phyloP scores from a whole-genome alignment of 257 asterid species.

The Solanum paucissectum region DNA sequence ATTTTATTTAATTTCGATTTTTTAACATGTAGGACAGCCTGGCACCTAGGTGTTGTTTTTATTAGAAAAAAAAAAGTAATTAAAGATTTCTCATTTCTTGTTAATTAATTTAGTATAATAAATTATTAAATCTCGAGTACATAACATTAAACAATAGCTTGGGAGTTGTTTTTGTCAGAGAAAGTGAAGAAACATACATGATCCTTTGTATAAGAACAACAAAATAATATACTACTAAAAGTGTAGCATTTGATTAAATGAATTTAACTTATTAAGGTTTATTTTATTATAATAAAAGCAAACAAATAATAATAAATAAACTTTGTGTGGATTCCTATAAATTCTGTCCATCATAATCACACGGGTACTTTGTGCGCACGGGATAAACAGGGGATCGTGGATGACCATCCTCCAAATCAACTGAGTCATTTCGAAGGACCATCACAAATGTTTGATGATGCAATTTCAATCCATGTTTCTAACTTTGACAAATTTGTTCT shows the following conservation, averaged over 20 bases:
- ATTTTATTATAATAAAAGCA: background rate
- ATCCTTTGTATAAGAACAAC: background rate
- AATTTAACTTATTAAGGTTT: background rate
- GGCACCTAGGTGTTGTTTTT: background rate
- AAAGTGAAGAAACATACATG: background rate
- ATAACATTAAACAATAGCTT: background rate
- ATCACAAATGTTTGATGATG: background rate
- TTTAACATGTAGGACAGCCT: background rate
- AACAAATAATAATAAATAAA: background rate
- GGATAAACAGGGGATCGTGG: too few relatives aligned
- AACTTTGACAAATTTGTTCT: background rate
- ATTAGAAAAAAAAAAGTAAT: background rate
- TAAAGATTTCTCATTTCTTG: background rate
- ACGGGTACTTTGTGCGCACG: too few relatives aligned
- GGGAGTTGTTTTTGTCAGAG: background rate
- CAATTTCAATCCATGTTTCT: background rate
- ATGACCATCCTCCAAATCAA: too few relatives aligned
- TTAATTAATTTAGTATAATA: background rate
- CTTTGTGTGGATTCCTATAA: background rate
- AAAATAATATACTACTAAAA: background rate
- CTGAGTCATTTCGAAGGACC: too few relatives aligned
- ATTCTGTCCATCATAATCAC: background rate
- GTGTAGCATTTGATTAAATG: background rate
- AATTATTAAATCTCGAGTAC: background rate
- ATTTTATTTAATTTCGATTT: background rate